Conservation (phyloP, 257 asterid species). For the Asclepias syriaca region DNA sequence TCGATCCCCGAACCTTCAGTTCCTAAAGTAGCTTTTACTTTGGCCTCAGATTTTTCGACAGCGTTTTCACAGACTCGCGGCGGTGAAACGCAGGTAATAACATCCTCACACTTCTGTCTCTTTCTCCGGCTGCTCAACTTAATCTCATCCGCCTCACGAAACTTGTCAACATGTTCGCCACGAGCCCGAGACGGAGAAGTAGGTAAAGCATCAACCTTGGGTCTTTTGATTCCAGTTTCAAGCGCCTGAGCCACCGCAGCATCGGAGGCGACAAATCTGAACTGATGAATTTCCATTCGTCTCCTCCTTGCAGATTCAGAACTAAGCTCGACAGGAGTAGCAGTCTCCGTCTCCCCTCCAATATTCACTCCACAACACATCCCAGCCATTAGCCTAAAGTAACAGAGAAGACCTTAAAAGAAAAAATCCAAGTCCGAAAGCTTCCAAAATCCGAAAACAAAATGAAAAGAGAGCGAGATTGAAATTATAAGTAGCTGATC, state of each 20-base stretch:
- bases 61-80: not conserved
- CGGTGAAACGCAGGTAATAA: not conserved
- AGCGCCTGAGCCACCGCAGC: conserved; percentile 47
- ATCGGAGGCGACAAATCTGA: conserved; percentile 54
- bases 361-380: conserved; percentile 55
- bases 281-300: conserved; percentile 71
- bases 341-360: conserved; percentile 66
- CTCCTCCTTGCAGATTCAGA: conserved; percentile 59
- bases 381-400: conserved; percentile 48
- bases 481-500: not conserved
- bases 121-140: not conserved
- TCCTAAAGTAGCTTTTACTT: conserved; percentile 4
- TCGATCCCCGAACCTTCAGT: conserved; percentile 7
- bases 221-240: conserved; percentile 40
- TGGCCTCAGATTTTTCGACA: not conserved
- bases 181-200: not conserved
- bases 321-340: conserved; percentile 52
- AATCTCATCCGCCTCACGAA: not conserved
- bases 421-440: not conserved
- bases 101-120: conserved; percentile 6
- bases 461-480: not conserved
- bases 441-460: not conserved
- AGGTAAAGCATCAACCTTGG: conserved; percentile 29
- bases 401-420: not conserved
- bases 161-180: not conserved